These are phyloP conservation scores for Fragaria vesca DNA, from an alignment of 306 rosid species.

Conservation along the genomic window DNA sequence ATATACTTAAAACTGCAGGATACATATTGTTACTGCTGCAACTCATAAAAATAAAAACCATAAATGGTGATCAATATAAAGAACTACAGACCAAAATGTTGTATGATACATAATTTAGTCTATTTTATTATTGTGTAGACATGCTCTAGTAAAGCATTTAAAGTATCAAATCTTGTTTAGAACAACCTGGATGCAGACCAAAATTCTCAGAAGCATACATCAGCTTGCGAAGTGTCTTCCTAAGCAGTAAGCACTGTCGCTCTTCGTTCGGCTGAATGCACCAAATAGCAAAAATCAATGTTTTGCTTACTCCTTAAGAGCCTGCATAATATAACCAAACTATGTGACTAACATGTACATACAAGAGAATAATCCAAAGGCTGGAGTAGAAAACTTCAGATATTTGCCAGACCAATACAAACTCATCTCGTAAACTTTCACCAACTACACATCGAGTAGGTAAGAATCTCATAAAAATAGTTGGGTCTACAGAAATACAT, in stretches of 20 bases:
- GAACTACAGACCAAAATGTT: slow-evolving; percentile 18
- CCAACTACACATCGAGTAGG: not conserved
- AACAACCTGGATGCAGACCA: slow-evolving; percentile 28
- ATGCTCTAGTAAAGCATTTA: slow-evolving; percentile 8
- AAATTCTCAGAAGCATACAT: slow-evolving; percentile 29
- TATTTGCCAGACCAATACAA: not conserved
- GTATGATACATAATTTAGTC: slow-evolving; percentile 15
- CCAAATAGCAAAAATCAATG: not conserved
- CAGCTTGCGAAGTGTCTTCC: slow-evolving; percentile 9
- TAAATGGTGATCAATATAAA: slow-evolving; percentile 20
- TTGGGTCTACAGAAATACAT: not conserved
- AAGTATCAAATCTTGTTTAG: slow-evolving; percentile 31
- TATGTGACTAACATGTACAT: not conserved
- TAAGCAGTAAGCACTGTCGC: slow-evolving; percentile 15
- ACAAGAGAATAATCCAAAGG: not conserved
- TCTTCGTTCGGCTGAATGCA: slow-evolving; percentile 30
- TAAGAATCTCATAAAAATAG: not conserved
- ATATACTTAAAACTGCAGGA: not conserved
- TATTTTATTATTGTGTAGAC: not conserved
- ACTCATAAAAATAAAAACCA: slow-evolving; percentile 18
- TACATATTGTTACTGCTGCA: not conserved
- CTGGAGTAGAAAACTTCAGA: not conserved
- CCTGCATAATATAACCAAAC: not conserved
- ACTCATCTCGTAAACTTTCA: not conserved
- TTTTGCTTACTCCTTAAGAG: slow-evolving; percentile 6